These are phyloP conservation scores for Usnea hakonensis DNA, from an alignment of 495 filamentous ascomycete species.

Conservation along the genomic window DNA sequence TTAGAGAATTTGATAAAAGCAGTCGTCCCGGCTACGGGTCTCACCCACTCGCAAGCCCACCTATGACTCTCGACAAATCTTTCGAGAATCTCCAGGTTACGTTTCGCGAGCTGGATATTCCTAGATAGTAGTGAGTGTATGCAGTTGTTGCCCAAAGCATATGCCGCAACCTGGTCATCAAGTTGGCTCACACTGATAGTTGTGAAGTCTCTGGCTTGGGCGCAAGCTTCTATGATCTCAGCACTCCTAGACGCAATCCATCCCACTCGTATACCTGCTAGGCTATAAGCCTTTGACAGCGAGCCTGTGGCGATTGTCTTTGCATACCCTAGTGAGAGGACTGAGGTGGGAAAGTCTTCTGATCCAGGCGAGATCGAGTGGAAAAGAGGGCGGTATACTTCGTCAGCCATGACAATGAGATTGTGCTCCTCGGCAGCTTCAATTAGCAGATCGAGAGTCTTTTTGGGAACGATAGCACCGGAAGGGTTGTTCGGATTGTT, in stretches of 20 bases:
- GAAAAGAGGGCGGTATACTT: conserved; percentile 87
- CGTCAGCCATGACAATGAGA: conserved; percentile 67
- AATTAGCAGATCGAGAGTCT: conserved; percentile 53
- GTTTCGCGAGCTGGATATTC: conserved; percentile 63
- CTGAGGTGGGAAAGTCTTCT: conserved; percentile 54
- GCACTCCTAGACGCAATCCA: conserved; percentile 69
- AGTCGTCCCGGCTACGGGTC: conserved; percentile 75
- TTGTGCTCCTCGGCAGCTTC: conserved; percentile 53
- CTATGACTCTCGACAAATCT: conserved; percentile 59
- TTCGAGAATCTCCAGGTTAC: conserved; percentile 60
- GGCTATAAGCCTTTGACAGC: conserved; percentile 77
- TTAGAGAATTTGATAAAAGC: conserved; percentile 65
- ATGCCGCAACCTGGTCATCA: conserved; percentile 72
- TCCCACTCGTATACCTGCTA: conserved; percentile 75
- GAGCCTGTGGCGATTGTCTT: conserved; percentile 69
- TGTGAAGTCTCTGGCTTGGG: conserved; percentile 68
- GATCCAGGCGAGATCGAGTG: conserved; percentile 57
- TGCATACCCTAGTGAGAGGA: conserved; percentile 63
- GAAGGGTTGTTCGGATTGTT: conserved; percentile 89
- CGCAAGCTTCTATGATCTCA: conserved; percentile 56
- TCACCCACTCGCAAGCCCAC: conserved; percentile 60
- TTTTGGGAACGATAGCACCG: conserved; percentile 58
- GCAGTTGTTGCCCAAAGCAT: conserved; percentile 56
- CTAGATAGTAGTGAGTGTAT: conserved; percentile 59
- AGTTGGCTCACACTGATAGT: conserved; percentile 78